These are phyloP conservation scores for Tricholoma saponaceum DNA, from an alignment of 768 basidiomycete genomes.

Conservation along the genomic window DNA sequence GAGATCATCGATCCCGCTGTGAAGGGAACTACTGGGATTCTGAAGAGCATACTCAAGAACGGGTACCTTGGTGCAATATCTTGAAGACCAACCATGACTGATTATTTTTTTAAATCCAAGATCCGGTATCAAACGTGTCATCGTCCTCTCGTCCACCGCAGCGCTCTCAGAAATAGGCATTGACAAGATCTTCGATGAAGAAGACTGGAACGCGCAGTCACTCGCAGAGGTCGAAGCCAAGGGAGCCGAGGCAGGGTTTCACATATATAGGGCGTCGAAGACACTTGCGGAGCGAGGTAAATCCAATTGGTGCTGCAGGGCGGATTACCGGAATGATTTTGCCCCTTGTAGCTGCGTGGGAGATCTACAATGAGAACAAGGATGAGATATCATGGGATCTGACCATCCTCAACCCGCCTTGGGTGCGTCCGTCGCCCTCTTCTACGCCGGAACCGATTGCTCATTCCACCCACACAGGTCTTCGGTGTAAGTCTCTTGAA, in stretches of 20 bases:
- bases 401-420: slow-evolving; percentile 51
- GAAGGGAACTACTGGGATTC: slow-evolving; percentile 57
- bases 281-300: slow-evolving; percentile 58
- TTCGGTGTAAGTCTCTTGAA: slow-evolving; percentile 22
- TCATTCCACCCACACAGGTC: slow-evolving; percentile 17
- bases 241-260: slow-evolving; percentile 38
- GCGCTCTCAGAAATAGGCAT: slow-evolving; percentile 31
- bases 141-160: slow-evolving; percentile 62
- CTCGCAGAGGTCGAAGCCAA: slow-evolving; percentile 41
- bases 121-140: slow-evolving; percentile 55
- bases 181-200: slow-evolving; percentile 36
- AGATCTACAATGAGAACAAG: slow-evolving; percentile 40
- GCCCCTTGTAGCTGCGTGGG: slow-evolving; percentile 34
- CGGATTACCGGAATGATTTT: neutral
- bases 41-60: slow-evolving; percentile 33
- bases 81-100: neutral
- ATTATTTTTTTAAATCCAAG: slow-evolving; percentile 11
- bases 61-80: neutral
- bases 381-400: slow-evolving; percentile 45
- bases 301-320: neutral
- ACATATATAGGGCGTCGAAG: slow-evolving; percentile 63
- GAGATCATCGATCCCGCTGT: slow-evolving; percentile 68
- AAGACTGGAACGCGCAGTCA: slow-evolving; percentile 58
- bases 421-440: slow-evolving; percentile 26
- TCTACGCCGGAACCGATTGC: neutral